Evolutionary conservation across 176 grass and related monocot species (phyloP).

Genomic region (Bonia amplexicaulis): DNA sequence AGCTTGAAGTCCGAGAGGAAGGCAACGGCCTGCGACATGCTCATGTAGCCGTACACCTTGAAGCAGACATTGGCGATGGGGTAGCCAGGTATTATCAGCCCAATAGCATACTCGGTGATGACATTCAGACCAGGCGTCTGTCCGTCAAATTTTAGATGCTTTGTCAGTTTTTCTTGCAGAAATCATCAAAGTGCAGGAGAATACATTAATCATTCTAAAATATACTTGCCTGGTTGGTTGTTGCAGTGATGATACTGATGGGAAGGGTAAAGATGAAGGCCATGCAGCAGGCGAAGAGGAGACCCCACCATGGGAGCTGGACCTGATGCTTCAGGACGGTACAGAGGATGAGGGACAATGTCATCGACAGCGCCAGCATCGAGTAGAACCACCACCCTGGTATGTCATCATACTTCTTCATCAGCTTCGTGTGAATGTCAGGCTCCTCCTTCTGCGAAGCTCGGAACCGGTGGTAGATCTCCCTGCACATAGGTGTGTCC

Average conservation of each 20-base stretch:
- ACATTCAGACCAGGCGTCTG: conserved; percentile 92
- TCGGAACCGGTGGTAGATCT: conserved; percentile 63
- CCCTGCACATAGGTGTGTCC: conserved; percentile 30
- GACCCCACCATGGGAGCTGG: conserved; percentile 80
- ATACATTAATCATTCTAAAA: not conserved
- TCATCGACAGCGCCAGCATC: conserved; percentile 35
- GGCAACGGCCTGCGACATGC: conserved; percentile 72
- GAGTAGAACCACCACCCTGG: conserved; percentile 83
- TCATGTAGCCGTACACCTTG: conserved; percentile 94
- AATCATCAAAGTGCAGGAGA: not conserved
- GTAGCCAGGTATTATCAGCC: conserved; percentile 69
- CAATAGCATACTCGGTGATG: conserved; percentile 82
- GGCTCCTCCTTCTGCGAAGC: conserved; percentile 43
- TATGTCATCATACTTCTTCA: conserved; percentile 69
- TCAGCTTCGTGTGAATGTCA: conserved; percentile 72
- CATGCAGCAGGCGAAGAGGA: conserved; percentile 72
- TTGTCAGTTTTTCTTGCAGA: not conserved
- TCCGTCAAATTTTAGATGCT: not conserved
- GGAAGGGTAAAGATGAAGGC: conserved; percentile 83
- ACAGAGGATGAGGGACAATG: conserved; percentile 57
- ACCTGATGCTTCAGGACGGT: conserved; percentile 61
- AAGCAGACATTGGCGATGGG: conserved; percentile 88
- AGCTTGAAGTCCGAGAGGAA: conserved; percentile 95
- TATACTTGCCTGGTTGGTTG: conserved; percentile 73
- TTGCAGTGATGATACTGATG: conserved; percentile 77